Evolutionary conservation across 1,284 basidiomycete genomes (phyloP).

Genomic region (Ustilago vetiveriae): DNA sequence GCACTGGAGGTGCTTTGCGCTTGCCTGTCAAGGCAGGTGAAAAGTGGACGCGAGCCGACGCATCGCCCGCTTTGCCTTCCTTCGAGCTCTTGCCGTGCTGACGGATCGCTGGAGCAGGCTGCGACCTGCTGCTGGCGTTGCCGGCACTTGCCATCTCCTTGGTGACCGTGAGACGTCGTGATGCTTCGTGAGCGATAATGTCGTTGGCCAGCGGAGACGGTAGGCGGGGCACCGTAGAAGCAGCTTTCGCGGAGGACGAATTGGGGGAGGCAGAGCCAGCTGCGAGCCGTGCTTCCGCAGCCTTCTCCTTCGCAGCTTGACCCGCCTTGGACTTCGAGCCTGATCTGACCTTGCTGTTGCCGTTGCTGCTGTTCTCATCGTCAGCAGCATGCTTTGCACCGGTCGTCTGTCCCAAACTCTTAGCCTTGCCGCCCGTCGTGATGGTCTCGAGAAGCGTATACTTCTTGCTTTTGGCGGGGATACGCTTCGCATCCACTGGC

Average conservation of each 20-base stretch:
- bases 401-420: slow-evolving; percentile 56
- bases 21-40: slow-evolving; percentile 66
- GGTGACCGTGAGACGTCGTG: slow-evolving; percentile 1
- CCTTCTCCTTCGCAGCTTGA: slow-evolving; percentile 19
- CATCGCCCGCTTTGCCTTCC: slow-evolving; percentile 30
- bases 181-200: slow-evolving; percentile 18
- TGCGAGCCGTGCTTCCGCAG: slow-evolving; percentile 14
- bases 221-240: slow-evolving; percentile 14
- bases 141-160: slow-evolving; percentile 2
- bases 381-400: slow-evolving; percentile 46
- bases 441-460: slow-evolving; percentile 68
- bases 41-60: slow-evolving; percentile 42
- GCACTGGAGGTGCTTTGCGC: slow-evolving; percentile 51
- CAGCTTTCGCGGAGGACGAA: slow-evolving; percentile 12
- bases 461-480: slow-evolving; percentile 67
- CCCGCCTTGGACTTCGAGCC: slow-evolving; percentile 21
- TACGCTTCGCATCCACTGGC: slow-evolving; percentile 67
- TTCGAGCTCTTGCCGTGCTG: slow-evolving; percentile 42
- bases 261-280: slow-evolving; percentile 17
- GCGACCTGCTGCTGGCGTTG: slow-evolving; percentile 26
- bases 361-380: slow-evolving; percentile 14
- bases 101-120: slow-evolving; percentile 40
- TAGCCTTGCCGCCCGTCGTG: slow-evolving; percentile 67
- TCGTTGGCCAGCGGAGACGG: slow-evolving; percentile 48
- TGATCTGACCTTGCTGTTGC: slow-evolving; percentile 15